Evolutionary conservation across 768 basidiomycete species (phyloP).

Genomic region (Tephrocybe sp.): DNA sequence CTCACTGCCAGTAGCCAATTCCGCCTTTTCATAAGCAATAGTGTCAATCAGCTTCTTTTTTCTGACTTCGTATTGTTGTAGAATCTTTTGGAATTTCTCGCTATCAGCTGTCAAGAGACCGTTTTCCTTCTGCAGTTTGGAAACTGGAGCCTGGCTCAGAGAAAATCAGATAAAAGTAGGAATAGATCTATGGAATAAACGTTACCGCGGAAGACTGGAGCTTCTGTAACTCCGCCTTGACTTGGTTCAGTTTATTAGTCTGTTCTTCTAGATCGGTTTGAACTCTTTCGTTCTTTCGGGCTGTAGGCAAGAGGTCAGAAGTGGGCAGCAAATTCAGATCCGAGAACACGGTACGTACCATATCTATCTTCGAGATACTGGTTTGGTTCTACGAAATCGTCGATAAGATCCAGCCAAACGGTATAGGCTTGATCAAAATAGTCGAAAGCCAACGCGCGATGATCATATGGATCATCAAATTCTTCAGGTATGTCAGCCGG

Average conservation of each 20-base stretch:
- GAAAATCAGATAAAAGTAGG: constrained; percentile 1
- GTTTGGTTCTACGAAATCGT: constrained; percentile 71
- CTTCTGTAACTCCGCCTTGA: constrained; percentile 53
- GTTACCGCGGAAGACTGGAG: constrained; percentile 63
- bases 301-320: constrained; percentile 33
- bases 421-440: constrained; percentile 70
- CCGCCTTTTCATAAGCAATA: constrained; percentile 67
- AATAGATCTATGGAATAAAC: not conserved
- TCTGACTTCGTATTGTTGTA: constrained; percentile 67
- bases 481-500: constrained; percentile 65
- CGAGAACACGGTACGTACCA: constrained; percentile 41
- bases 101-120: constrained; percentile 69
- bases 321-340: not conserved
- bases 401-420: constrained; percentile 64
- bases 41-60: constrained; percentile 68
- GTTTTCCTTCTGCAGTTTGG: constrained; percentile 62
- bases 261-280: constrained; percentile 63
- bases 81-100: constrained; percentile 76
- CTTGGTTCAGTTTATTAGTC: constrained; percentile 43
- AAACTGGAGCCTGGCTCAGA: constrained; percentile 64
- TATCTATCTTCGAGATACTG: constrained; percentile 74
- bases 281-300: constrained; percentile 70
- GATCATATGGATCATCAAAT: constrained; percentile 73
- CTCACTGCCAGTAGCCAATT: constrained; percentile 57
- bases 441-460: constrained; percentile 75